phyloP scores from a whole-genome alignment of 2,329 filamentous ascomycete genomes.

The Daldinia sp. region DNA sequence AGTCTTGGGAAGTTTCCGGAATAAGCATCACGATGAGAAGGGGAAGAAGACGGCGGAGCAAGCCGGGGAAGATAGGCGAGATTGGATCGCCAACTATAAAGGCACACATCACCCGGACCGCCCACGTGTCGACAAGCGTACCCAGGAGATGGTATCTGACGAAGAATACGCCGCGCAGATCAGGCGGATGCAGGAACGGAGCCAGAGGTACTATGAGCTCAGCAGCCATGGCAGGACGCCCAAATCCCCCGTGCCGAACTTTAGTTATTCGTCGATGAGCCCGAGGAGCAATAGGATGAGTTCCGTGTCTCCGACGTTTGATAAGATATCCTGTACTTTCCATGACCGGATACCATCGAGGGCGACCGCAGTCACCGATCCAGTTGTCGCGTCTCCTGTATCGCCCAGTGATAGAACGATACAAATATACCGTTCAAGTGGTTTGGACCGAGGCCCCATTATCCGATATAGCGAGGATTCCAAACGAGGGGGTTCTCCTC shows the following conservation, averaged over 20 bases:
- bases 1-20: constrained; percentile 31
- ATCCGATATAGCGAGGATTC: constrained; percentile 4
- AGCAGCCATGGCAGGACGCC: not conserved
- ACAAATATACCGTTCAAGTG: constrained; percentile 7
- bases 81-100: constrained; percentile 28
- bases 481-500: not conserved
- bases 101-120: constrained; percentile 34
- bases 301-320: not conserved
- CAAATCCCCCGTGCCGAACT: constrained; percentile 9
- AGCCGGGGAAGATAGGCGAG: not conserved
- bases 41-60: not conserved
- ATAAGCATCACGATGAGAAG: constrained; percentile 11
- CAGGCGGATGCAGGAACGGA: constrained; percentile 25
- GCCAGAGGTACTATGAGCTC: not conserved
- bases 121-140: constrained; percentile 25
- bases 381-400: not conserved
- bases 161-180: constrained; percentile 22
- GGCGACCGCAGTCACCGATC: not conserved
- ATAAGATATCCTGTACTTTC: not conserved
- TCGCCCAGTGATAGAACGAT: constrained; percentile 19
- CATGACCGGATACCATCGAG: not conserved
- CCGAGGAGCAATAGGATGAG: constrained; percentile 12
- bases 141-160: constrained; percentile 7
- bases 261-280: constrained; percentile 24
- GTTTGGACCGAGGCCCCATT: constrained; percentile 12